Evolutionary conservation across 192 early-diverging fungal genomes (phyloP).

Genomic region (Phycomyces blakesleeanus): DNA sequence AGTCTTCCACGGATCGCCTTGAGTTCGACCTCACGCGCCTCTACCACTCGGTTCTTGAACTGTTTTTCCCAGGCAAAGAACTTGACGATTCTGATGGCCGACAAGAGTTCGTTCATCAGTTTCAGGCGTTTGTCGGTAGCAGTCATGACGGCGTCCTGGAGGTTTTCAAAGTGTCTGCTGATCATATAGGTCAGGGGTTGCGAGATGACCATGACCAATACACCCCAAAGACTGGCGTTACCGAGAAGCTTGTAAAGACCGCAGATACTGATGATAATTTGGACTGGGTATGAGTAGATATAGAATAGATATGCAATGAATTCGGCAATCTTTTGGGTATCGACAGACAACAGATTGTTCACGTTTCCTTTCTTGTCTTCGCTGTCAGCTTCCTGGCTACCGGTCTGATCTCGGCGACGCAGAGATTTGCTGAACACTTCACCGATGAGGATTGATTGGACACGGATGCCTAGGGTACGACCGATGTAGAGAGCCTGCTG

Average conservation of each 20-base stretch:
- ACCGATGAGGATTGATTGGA: slow-evolving; percentile 44
- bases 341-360: slow-evolving; percentile 61
- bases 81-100: slow-evolving; percentile 92
- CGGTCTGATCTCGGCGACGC: slow-evolving; percentile 31
- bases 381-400: background rate
- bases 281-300: slow-evolving; percentile 63
- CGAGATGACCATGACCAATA: slow-evolving; percentile 59
- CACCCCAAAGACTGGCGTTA: slow-evolving; percentile 74
- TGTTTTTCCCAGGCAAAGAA: slow-evolving; percentile 83
- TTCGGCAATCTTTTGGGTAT: slow-evolving; percentile 55
- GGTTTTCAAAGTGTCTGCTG: slow-evolving; percentile 43
- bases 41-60: slow-evolving; percentile 66
- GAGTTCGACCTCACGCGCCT: slow-evolving; percentile 64
- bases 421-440: slow-evolving; percentile 38
- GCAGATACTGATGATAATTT: slow-evolving; percentile 61
- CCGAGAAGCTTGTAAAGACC: slow-evolving; percentile 79
- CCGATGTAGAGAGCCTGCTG: slow-evolving; percentile 64
- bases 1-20: slow-evolving; percentile 47
- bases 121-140: slow-evolving; percentile 76
- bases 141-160: slow-evolving; percentile 49
- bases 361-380: slow-evolving; percentile 43
- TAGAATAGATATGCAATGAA: slow-evolving; percentile 53
- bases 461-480: slow-evolving; percentile 56
- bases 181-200: slow-evolving; percentile 57
- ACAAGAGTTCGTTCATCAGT: slow-evolving; percentile 79